A percentile compares a stretch with the other conserved stretches of the same genome.
Conservation (phyloP, 306 rosid genomes). For the Spatholobus suberectus region DNA sequence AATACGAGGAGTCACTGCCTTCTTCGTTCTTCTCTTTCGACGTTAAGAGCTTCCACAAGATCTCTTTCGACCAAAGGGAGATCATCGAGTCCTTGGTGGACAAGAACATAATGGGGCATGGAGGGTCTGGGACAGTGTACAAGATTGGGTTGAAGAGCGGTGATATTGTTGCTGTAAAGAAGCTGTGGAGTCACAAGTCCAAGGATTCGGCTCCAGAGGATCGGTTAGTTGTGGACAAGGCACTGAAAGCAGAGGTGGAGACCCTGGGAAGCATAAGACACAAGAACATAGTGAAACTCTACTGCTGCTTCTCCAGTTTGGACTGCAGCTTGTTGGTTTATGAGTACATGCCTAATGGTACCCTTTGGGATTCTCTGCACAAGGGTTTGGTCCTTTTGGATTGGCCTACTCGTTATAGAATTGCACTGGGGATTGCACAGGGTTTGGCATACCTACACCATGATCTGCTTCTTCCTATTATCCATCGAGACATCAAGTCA, state of each 20-base stretch:
- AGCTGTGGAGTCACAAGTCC: slow-evolving; percentile 61
- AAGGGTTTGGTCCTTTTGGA: slow-evolving; percentile 74
- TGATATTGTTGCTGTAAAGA: slow-evolving; percentile 85
- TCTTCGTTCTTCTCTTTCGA: slow-evolving; percentile 74
- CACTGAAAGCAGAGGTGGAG: slow-evolving; percentile 88
- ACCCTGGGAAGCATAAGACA: slow-evolving; percentile 91
- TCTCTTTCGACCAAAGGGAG: slow-evolving; percentile 75
- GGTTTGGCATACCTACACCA: slow-evolving; percentile 97
- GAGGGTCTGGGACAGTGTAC: slow-evolving; percentile 96
- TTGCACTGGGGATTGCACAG: slow-evolving; percentile 85
- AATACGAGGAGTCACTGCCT: slow-evolving; percentile 76
- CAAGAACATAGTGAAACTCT: slow-evolving; percentile 88
- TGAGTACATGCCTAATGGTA: slow-evolving; percentile 94
- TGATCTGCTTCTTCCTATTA: slow-evolving; percentile 78
- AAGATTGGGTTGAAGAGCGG: slow-evolving; percentile 74
- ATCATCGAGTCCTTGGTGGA: slow-evolving; percentile 76
- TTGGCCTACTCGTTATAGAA: slow-evolving; percentile 88
- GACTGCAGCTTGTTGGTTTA: slow-evolving; percentile 82
- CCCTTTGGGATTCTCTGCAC: slow-evolving; percentile 93
- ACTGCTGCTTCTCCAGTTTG: slow-evolving; percentile 78
- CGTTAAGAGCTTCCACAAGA: slow-evolving; percentile 85
- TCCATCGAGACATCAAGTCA: slow-evolving; percentile 91
- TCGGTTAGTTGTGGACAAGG: slow-evolving; percentile 56
- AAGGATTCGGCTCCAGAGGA: slow-evolving; percentile 70
- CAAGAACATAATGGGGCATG: slow-evolving; percentile 88